Evolutionary conservation across 2,329 filamentous ascomycete species (phyloP), one percentile per base, ranked within the genome.

Genomic region (Neodidymelliopsis sp.): DNA sequence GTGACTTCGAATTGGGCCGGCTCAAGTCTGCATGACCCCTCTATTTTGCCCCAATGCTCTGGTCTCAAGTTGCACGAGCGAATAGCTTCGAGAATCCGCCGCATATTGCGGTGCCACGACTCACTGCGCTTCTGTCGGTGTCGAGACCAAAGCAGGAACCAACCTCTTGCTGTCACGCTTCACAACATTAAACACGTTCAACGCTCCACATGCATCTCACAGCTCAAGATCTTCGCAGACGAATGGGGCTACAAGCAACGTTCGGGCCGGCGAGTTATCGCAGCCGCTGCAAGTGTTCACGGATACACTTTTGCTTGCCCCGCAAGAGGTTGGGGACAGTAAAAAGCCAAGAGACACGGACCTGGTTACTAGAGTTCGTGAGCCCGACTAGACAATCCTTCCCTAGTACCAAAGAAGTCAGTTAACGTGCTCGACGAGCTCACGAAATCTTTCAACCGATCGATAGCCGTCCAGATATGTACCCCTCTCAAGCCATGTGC

Each of bases 241-340:
- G 59, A 63, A 62, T 63, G 59, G 36, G 56, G 63, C 65, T 59
- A 63, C 51, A 58, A 67, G 60, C 57, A 70, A 67, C 71, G 65
- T 67, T 54, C 68, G 70, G 69, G 60, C 65, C 69, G 71, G 66
- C 63, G 65, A 71, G 60, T 70, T 70, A 72, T 70, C 68, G 66
- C 62, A 61, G 57, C 69, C 67, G 69, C 70, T 72, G 67, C 71
- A 70, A 66, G 69, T 69, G 60, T 66, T 52, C 23, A 52, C 49
- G 49, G 37, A 24, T 42, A 31, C 42, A 42, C 22, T 37, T 34
- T 24, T 41, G 43, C 58, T 60, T 66, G 65, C 57, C 45, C 60
- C 57, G 56, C 60, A 62, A 60, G 50, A 59, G 59, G 62, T 56
- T 62, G 65, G 62, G 65, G 56, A 51, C 47, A 34, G 38, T 34